These are phyloP conservation scores for Aspergillus fructus DNA, from an alignment of 2,329 filamentous ascomycete species.

Conservation along the genomic window DNA sequence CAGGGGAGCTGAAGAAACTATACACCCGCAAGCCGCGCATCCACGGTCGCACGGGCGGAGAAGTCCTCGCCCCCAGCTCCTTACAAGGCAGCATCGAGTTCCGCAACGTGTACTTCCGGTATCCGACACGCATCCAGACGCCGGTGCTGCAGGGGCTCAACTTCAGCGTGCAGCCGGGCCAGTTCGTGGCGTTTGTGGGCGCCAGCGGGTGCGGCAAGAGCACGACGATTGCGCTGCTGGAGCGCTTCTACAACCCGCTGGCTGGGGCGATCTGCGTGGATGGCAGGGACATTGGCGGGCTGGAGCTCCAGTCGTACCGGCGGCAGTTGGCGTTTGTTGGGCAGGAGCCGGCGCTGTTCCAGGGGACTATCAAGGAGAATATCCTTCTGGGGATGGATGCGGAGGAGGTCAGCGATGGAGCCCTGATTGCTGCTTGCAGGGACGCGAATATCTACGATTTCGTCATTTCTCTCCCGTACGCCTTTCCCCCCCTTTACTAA, in stretches of 20 bases:
- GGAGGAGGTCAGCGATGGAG: constrained; percentile 13
- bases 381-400: constrained; percentile 55
- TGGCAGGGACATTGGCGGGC: constrained; percentile 55
- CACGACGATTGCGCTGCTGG: constrained; percentile 60
- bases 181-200: constrained; percentile 55
- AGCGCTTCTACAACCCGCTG: constrained; percentile 66
- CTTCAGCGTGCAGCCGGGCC: constrained; percentile 42
- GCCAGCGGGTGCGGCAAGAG: constrained; percentile 59
- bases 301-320: constrained; percentile 62
- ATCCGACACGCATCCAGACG: constrained; percentile 20
- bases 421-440: constrained; percentile 21
- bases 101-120: constrained; percentile 44
- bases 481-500: not conserved
- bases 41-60: constrained; percentile 55
- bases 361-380: constrained; percentile 66
- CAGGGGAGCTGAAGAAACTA: constrained; percentile 40
- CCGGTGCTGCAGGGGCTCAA: constrained; percentile 20
- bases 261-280: constrained; percentile 65
- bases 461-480: constrained; percentile 25
- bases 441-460: constrained; percentile 31
- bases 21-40: constrained; percentile 47
- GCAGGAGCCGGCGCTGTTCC: constrained; percentile 69
- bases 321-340: constrained; percentile 65
- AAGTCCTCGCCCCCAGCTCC: constrained; percentile 54
- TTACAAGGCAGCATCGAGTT: constrained; percentile 37